Evolutionary conservation across 2,329 filamentous ascomycete species (phyloP).

Genomic region (Pseudopithomyces chartarum): DNA sequence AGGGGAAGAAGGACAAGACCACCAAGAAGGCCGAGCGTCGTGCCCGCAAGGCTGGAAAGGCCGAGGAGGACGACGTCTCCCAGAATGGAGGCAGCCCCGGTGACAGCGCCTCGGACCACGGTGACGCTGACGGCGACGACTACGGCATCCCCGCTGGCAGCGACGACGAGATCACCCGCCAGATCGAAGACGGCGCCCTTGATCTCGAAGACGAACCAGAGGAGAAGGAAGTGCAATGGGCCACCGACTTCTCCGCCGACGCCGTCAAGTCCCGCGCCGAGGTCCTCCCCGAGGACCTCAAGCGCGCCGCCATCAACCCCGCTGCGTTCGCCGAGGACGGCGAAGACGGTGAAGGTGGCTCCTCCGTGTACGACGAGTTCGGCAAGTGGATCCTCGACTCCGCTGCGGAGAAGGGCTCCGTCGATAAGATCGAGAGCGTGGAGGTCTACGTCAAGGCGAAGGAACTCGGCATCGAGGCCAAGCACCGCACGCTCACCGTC

Average conservation of each 20-base stretch:
- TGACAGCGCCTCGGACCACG: slow-evolving; percentile 70
- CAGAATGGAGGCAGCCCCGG: slow-evolving; percentile 64
- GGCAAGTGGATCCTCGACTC: slow-evolving; percentile 90
- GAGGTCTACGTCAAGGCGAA: slow-evolving; percentile 96
- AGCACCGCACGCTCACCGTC: slow-evolving; percentile 91
- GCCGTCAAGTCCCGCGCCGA: slow-evolving; percentile 94
- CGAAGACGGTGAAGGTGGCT: slow-evolving; percentile 78
- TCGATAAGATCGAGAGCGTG: slow-evolving; percentile 83
- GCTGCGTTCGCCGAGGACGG: slow-evolving; percentile 84
- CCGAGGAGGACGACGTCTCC: slow-evolving; percentile 60
- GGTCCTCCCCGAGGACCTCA: slow-evolving; percentile 91
- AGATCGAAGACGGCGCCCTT: slow-evolving; percentile 69
- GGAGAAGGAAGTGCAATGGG: slow-evolving; percentile 88
- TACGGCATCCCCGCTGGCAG: slow-evolving; percentile 73
- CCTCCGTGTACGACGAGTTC: slow-evolving; percentile 84
- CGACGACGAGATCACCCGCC: slow-evolving; percentile 88
- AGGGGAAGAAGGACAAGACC: slow-evolving; percentile 94
- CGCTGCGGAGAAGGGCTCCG: slow-evolving; percentile 69
- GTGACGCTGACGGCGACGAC: slow-evolving; percentile 69
- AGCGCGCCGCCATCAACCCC: slow-evolving; percentile 86
- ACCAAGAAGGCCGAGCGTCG: slow-evolving; percentile 86
- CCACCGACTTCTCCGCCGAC: slow-evolving; percentile 93
- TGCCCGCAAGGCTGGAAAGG: slow-evolving; percentile 72
- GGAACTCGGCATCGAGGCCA: slow-evolving; percentile 90
- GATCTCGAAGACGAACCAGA: slow-evolving; percentile 75